Percentiles rank a stretch among this genome's conserved stretches.
These are phyloP conservation scores for Euphorbia peplus DNA, from an alignment of 345 rosid species.

Conservation along the genomic window DNA sequence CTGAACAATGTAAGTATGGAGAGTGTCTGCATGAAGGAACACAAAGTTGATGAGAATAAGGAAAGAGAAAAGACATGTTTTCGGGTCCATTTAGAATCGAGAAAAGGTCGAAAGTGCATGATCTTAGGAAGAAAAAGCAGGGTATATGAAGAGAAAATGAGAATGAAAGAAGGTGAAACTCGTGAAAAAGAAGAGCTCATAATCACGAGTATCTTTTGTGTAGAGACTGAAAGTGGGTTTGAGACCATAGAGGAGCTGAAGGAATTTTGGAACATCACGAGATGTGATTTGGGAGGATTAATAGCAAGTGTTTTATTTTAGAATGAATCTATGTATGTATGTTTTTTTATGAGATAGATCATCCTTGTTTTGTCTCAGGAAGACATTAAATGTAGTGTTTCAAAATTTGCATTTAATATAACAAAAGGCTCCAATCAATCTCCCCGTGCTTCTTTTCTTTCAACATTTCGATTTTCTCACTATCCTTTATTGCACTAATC, in stretches of 20 bases:
- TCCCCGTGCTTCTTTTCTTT: background rate
- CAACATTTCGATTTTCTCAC: constrained; percentile 5
- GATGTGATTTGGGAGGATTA: constrained; percentile 49
- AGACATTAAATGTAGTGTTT: background rate
- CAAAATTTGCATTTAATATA: constrained; percentile 8
- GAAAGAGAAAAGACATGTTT: constrained; percentile 23
- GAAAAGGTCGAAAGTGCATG: constrained; percentile 34
- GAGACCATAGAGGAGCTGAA: constrained; percentile 22
- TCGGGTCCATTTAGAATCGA: constrained; percentile 38
- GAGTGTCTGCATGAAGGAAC: constrained; percentile 28
- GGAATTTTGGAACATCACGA: constrained; percentile 48
- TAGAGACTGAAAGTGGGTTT: constrained; percentile 24
- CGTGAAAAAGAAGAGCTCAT: constrained; percentile 90
- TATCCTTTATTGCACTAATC: background rate
- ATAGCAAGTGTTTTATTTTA: too few species aligned
- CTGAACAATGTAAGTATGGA: constrained; percentile 77
- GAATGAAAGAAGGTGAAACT: constrained; percentile 61
- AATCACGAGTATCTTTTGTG: constrained; percentile 90
- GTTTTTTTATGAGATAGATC: too few species aligned
- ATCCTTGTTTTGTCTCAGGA: too few species aligned
- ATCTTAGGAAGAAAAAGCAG: constrained; percentile 27
- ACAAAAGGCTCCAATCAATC: constrained; percentile 11
- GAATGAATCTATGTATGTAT: background rate
- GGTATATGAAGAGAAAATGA: constrained; percentile 58
- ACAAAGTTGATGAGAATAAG: constrained; percentile 29